phyloP scores from a whole-genome alignment of 169 alveolate genomes.

The Miamiensis avidus region DNA sequence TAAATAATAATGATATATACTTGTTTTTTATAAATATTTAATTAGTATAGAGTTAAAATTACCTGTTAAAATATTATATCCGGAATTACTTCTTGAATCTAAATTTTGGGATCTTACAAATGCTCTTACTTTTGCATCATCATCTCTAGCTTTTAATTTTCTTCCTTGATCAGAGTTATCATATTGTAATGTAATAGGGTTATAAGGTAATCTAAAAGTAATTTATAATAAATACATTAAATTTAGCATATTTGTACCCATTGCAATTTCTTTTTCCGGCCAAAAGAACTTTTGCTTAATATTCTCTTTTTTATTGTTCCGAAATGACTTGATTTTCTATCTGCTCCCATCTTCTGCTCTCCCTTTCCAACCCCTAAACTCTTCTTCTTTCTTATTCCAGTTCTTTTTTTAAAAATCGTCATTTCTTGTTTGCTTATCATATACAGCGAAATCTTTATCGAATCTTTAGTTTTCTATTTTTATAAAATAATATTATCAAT shows the following conservation, averaged over 20 bases:
- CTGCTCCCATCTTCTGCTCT: slow-evolving; percentile 75
- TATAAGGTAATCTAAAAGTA: slow-evolving; percentile 75
- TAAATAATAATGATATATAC: background rate
- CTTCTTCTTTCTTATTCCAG: slow-evolving; percentile 60
- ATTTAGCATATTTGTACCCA: slow-evolving; percentile 32
- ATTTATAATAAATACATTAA: slow-evolving; percentile 1
- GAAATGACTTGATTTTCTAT: slow-evolving; percentile 74
- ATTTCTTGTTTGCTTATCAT: slow-evolving; percentile 75
- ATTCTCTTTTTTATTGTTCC: slow-evolving; percentile 63
- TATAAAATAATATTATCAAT: too few relatives aligned
- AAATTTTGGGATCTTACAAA: slow-evolving; percentile 77
- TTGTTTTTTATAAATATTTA: background rate
- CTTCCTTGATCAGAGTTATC: slow-evolving; percentile 76
- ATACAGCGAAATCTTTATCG: slow-evolving; percentile 82
- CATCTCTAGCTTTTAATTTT: slow-evolving; percentile 71
- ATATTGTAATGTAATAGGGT: slow-evolving; percentile 82
- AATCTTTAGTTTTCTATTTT: slow-evolving; percentile 78
- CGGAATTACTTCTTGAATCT: slow-evolving; percentile 79
- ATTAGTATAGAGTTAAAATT: background rate
- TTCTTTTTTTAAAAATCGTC: slow-evolving; percentile 60
- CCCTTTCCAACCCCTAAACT: slow-evolving; percentile 77
- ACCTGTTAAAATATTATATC: slow-evolving; percentile 84
- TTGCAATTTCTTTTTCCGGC: slow-evolving; percentile 73
- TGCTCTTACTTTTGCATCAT: slow-evolving; percentile 80
- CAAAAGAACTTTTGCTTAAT: slow-evolving; percentile 59